These are phyloP conservation scores for Ballota nigra DNA, from an alignment of 257 asterid species.

Conservation along the genomic window DNA sequence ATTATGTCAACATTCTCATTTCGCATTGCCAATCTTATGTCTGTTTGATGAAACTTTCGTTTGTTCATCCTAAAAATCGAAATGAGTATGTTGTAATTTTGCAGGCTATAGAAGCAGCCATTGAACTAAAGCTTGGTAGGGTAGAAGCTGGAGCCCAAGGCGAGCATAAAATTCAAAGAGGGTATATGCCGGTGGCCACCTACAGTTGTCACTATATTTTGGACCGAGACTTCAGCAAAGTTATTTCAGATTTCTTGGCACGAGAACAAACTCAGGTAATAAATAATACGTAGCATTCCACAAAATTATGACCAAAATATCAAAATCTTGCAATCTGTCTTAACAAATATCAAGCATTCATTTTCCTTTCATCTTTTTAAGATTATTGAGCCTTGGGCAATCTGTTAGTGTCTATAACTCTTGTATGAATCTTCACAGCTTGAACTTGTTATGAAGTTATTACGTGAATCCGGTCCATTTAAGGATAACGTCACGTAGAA, in stretches of 20 bases:
- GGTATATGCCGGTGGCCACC: conserved; percentile 82
- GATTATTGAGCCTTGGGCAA: too few species aligned
- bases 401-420: neutral
- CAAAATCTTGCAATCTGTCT: neutral
- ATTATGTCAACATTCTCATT: too few species aligned
- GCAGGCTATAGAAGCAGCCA: conserved; percentile 98
- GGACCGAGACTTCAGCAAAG: conserved; percentile 69
- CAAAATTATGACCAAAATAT: neutral
- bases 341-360: neutral
- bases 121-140: conserved; percentile 71
- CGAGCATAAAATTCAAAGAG: conserved; percentile 96
- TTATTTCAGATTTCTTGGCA: conserved; percentile 67
- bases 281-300: neutral
- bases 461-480: conserved; percentile 82
- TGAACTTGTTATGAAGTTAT: conserved; percentile 62
- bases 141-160: conserved; percentile 99
- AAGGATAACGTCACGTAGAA: conserved; percentile 47
- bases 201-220: conserved; percentile 83
- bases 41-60: too few species aligned
- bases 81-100: conserved; percentile 3
- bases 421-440: conserved; percentile 44
- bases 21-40: too few species aligned
- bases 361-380: neutral
- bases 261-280: conserved; percentile 82
- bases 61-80: neutral